phyloP scores from a whole-genome alignment of 1,284 basidiomycete species.

The Ceraceosorus guamensis region DNA sequence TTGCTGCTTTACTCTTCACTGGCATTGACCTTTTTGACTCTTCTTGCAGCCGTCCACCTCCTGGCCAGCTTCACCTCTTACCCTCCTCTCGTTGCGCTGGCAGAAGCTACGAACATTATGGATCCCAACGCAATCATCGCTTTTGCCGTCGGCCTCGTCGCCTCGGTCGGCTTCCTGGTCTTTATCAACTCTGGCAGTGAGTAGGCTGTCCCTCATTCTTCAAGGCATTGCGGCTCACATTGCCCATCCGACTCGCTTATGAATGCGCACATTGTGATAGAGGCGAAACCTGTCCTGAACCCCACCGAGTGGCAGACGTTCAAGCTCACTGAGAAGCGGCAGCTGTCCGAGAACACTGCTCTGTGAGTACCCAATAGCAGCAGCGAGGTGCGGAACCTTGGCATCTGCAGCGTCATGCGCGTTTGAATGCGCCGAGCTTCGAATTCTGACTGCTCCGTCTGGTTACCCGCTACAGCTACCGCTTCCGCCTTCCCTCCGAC shows the following conservation, averaged over 20 bases:
- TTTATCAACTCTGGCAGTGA: slow-evolving; percentile 28
- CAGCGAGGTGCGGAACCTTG: too few species aligned
- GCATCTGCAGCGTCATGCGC: too few species aligned
- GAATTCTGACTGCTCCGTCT: background rate
- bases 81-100: slow-evolving; percentile 24
- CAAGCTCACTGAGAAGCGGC: slow-evolving; percentile 70
- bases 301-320: slow-evolving; percentile 73
- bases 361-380: slow-evolving; percentile 56
- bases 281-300: slow-evolving; percentile 60
- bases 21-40: too few species aligned
- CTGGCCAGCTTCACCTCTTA: too few species aligned
- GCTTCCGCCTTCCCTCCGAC: slow-evolving; percentile 69
- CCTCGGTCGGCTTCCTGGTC: slow-evolving; percentile 27
- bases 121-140: slow-evolving; percentile 37
- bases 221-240: background rate
- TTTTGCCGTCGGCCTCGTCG: slow-evolving; percentile 34
- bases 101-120: slow-evolving; percentile 35
- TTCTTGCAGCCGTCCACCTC: too few species aligned
- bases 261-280: too few species aligned
- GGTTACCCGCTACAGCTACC: slow-evolving; percentile 65
- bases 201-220: slow-evolving; percentile 5
- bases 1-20: too few species aligned
- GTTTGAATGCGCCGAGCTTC: background rate
- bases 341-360: slow-evolving; percentile 71
- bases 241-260: background rate